These are phyloP conservation scores for Curvularia lunata DNA, from an alignment of 2,329 filamentous ascomycete species.

Conservation along the genomic window DNA sequence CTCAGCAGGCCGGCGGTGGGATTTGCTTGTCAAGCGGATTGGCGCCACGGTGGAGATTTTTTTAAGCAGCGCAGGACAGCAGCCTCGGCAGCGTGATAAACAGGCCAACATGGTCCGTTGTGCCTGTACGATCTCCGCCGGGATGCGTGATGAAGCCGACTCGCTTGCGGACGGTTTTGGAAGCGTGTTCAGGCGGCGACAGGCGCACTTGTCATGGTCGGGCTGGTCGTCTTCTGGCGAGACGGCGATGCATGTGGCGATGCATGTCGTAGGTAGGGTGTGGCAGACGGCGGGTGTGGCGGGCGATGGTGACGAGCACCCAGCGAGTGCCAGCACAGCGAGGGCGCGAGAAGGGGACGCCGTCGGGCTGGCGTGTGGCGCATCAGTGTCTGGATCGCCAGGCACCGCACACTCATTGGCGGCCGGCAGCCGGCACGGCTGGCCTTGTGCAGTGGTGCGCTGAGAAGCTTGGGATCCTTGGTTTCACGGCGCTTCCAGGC, in stretches of 20 bases:
- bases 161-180: constrained; percentile 12
- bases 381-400: background rate
- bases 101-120: constrained; percentile 10
- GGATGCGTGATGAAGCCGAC: constrained; percentile 11
- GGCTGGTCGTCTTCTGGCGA: too few relatives aligned
- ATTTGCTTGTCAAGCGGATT: background rate
- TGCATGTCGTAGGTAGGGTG: too few relatives aligned
- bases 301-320: background rate
- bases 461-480: constrained; percentile 10
- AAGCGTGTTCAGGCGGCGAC: constrained; percentile 9
- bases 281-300: constrained; percentile 6
- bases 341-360: background rate
- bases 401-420: background rate
- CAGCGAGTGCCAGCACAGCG: background rate
- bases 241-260: background rate
- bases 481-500: constrained; percentile 40
- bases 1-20: background rate
- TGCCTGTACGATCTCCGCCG: constrained; percentile 11
- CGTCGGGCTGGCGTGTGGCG: background rate
- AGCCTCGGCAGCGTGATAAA: constrained; percentile 13
- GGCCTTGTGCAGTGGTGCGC: constrained; percentile 7
- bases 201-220: background rate
- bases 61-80: background rate
- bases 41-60: constrained; percentile 14
- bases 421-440: background rate